Base-by-base conservation (phyloP, 2,329 filamentous ascomycete genomes). In the Arthrobotrys pseudoclavata region DNA sequence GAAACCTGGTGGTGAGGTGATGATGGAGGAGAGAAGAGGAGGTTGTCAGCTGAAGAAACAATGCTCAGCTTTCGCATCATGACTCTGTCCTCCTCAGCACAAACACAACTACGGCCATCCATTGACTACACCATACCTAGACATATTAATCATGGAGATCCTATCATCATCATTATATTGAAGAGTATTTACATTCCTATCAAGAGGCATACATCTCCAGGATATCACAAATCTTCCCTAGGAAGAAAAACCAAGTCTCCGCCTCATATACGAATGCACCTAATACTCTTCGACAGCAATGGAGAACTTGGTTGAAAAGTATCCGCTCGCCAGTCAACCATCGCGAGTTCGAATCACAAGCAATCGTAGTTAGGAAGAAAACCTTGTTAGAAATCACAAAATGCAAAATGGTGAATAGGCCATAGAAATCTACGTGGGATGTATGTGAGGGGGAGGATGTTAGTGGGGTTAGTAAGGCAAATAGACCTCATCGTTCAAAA, bases 241-340 rank as follows among this genome's bases (percentile, higher is more conserved):
- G 1, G 10, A 7, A 34, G n/a, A 26, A 42, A 42, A 26, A 0
- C 31, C 55, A 40, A 42, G 55, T 60, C 55, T 60, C 31, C 31
- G 15, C 13, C 37, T 40, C 13, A n/a, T 4, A 31, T 4, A 40
- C 10, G 37, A 15, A 40, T 40, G 12, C 12, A 42, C 15, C 10
- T 4, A 47, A 9, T 42, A 45, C 20, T 10, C 57, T 20, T 29
- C 2, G 57, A 26, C 34, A 34, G 60, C 40, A 63, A 47, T 9
- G 42, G 31, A 47, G 40, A 42, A 63, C 40, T 63, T 63, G 40
- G 42, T 63, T 63, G 60, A 34, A 48, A 63, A 63, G 37, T 63
- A 48, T 20, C 60, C 24, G 42, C 37, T 20, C 34, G 34, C 37
- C 15, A 62, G 26, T 7, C 40, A 48, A 48, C 26, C 9, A 47